Evolutionary conservation across 805 yeast species (phyloP), one percentile per base, ranked within the genome.

Genomic region (Myxozyma monticola): DNA sequence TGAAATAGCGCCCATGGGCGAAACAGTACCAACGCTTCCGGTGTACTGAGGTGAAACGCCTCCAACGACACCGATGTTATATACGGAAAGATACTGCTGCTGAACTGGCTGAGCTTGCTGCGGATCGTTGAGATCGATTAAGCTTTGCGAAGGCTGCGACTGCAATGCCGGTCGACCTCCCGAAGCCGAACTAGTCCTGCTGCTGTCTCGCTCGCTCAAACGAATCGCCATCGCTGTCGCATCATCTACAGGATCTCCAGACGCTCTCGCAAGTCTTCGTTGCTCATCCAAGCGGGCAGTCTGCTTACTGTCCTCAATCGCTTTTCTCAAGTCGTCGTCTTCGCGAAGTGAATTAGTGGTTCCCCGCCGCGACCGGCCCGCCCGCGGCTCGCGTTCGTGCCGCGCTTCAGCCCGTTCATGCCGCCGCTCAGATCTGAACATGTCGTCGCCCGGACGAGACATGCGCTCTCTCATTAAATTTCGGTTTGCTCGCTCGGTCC

Each of bases 231-330:
- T 28, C 31, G 12, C 31, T 9, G 9, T 28, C 31, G 31, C 31
- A 28, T 28, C 14, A 10, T 14, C 31, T 9, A 28, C 14, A 28
- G 9, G 12, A 54, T 65, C 5, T 12, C 42, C 51, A 10, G 34
- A 30, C 12, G 52, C 58, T 15, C 55, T 54, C 20, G 66, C 70
- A 41, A 67, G 65, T 42, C 72, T 70, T 60, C 82, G 73, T 56
- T 83, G 75, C 48, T 74, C 75, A 54, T 81, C 85, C 59, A 89
- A 96, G 55, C 85, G 89, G 0, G 95, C 96, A 1, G 96, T 87
- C 60, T 75, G 67, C 62, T 80, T 78, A 45, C 95, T 84, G 63
- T 84, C 84, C 60, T 85, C 96, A 45, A 91, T 71, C 0, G 96
- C 97, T 41, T 76, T 76, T 67, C 81, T 83, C 59, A 91, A 71